Evolutionary conservation across 768 basidiomycete genomes (phyloP), one percentile per base, ranked within the genome.

Genomic region (Ephemerocybe angulata): DNA sequence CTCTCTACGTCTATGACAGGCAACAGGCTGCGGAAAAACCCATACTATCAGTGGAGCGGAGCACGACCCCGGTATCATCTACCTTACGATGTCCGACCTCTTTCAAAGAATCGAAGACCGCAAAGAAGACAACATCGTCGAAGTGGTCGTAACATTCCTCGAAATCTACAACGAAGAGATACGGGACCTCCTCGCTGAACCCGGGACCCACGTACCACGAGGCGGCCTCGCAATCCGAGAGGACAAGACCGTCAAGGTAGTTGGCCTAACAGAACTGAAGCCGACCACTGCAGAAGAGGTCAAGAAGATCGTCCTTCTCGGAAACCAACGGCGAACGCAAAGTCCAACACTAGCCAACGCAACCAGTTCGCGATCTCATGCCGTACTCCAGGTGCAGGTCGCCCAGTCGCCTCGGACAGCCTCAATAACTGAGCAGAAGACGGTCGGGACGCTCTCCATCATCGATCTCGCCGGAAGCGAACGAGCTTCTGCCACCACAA

Each of bases 161-260:
- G 97, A 99, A 70, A 98, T 99, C 53, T 99, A 99, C 77, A 98
- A 98, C 69, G 97, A 99, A 72, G 93, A 93, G 68, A 99, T 99
- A 60, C 88, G 93, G 11, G 97, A 99, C 70, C 86, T 99, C 31
- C 85, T 99, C 43, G 73, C 86, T 1, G 93, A 96, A 57, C 74
- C 84, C 13, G 81, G 82, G n/a, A 69, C 77, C 2, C 73, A 76
- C 28, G 66, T 68, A 21, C 85, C 87, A 35, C 83, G 89, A 47
- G 94, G 94, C 8, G 93, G 93, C 33, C 82, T 98, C 35, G 87
- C 88, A 53, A 92, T 99, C 51, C 87, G 97, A 27, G 97, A 99
- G 70, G 93, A 95, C 74, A 93, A 92, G 70, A 80, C 86, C 3
- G 93, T 98, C 60, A 93, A 91, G 60, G 92, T 98, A 11, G 81